Base-by-base conservation (phyloP, 1,284 basidiomycete genomes). In the Tilletia walkeri region DNA sequence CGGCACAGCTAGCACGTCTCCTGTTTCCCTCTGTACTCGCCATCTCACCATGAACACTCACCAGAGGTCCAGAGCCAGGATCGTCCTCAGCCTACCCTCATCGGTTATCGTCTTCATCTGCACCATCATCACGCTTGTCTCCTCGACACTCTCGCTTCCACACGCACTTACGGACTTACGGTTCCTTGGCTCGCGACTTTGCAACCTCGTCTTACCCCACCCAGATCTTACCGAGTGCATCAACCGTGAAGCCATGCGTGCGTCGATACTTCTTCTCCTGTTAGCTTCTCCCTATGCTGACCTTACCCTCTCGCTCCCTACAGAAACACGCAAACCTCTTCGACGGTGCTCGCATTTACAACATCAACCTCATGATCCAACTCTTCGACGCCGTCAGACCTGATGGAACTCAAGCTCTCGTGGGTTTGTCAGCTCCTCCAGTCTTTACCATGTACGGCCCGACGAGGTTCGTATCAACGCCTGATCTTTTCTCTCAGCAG, bases 271-370 rank as follows among this genome's bases (percentile, higher is more conserved):
- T 70, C 70, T 30, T 59, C 39, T 12, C 3, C 36, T 14, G 7
- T 36, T 16, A 3, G 3, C 50, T 4, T 24, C n/a, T n/a, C n/a
- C n/a, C n/a, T n/a, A n/a, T n/a, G n/a, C n/a, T n/a, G n/a, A n/a
- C n/a, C n/a, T n/a, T n/a, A n/a, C n/a, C n/a, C n/a, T n/a, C n/a
- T n/a, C n/a, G n/a, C n/a, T n/a, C n/a, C n/a, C n/a, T n/a, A n/a
- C n/a, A n/a, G n/a, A 20, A 14, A 49, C 68, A 65, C 71, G 77
- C 66, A 66, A 95, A 91, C 86, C 90, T 95, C 84, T 99, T 98
- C 85, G 96, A 99, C 87, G 96, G 96, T 75, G 95, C 87, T 20
- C 89, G 95, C 79, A 96, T 96, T 66, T 96, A 99, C 86, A 96
- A 93, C 69, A 88, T 92, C 84, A 94, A 90, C 85, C 96, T 96